Evolutionary conservation across 1,284 basidiomycete genomes (phyloP).

Genomic region (Cutaneotrichosporon sp.): DNA sequence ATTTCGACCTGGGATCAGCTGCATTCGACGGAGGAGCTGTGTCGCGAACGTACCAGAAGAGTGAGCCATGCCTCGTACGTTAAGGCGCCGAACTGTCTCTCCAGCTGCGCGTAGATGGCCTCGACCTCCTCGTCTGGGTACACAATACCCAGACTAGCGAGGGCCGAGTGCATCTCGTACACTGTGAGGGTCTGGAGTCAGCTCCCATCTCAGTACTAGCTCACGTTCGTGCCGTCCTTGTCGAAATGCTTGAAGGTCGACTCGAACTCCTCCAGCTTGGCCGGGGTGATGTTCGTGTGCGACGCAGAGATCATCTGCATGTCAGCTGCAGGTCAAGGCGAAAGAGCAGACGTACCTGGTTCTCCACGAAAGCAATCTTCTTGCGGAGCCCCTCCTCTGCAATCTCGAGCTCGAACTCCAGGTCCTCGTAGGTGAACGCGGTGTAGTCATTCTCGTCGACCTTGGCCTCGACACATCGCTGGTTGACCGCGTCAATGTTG

Average conservation of each 20-base stretch:
- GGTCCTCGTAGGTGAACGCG: conserved; percentile 83
- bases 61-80: conserved; percentile 95
- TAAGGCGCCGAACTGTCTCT: conserved; percentile 80
- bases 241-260: conserved; percentile 98
- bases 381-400: conserved; percentile 78
- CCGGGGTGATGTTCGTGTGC: conserved; percentile 70
- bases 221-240: conserved; percentile 77
- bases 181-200: conserved; percentile 65
- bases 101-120: conserved; percentile 77
- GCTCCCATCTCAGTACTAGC: conserved; percentile 10
- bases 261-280: conserved; percentile 96
- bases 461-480: conserved; percentile 82
- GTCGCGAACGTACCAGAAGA: conserved; percentile 61
- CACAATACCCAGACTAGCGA: conserved; percentile 91
- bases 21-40: conserved; percentile 47
- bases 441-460: conserved; percentile 98
- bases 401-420: conserved; percentile 85
- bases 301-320: conserved; percentile 74
- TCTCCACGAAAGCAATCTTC: conserved; percentile 93
- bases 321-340: not conserved
- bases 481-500: conserved; percentile 57
- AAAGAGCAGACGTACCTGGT: conserved; percentile 64
- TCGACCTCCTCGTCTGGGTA: conserved; percentile 89
- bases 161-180: conserved; percentile 85
- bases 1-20: conserved; percentile 72